These are phyloP conservation scores for Mycena vulgaris DNA, from an alignment of 768 basidiomycete genomes.

Conservation along the genomic window DNA sequence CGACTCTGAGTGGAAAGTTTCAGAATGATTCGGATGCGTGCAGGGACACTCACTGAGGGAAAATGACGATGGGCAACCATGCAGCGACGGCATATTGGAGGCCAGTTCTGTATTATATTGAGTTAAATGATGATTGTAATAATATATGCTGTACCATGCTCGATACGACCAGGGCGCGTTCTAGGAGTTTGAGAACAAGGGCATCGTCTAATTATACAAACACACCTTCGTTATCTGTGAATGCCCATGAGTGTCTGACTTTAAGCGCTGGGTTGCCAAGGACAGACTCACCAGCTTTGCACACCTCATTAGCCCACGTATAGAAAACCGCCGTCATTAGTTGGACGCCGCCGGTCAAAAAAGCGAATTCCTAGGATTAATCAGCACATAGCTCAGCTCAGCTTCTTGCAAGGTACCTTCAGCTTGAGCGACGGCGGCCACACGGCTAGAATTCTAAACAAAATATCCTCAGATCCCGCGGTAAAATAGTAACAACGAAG, in stretches of 20 bases:
- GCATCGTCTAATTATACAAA: not conserved
- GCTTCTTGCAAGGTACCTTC: conserved; percentile 27
- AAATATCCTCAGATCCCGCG: conserved; percentile 14
- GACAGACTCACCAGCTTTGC: conserved; percentile 24
- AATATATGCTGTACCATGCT: conserved; percentile 32
- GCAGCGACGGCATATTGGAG: conserved; percentile 45
- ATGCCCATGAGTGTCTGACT: not conserved
- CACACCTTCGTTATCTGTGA: conserved; percentile 42
- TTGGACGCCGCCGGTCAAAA: conserved; percentile 44
- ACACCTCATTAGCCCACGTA: conserved; percentile 45
- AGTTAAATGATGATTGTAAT: not conserved
- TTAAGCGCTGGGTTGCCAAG: not conserved
- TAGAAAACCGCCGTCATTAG: conserved; percentile 47
- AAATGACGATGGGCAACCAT: conserved; percentile 47
- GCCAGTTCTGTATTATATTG: conserved; percentile 35
- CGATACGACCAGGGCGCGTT: conserved; percentile 44
- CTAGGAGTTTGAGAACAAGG: conserved; percentile 13
- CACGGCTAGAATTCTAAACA: conserved; percentile 41
- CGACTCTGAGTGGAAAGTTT: conserved; percentile 6
- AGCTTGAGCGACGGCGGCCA: conserved; percentile 42
- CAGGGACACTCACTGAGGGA: conserved; percentile 45
- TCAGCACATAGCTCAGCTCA: not conserved
- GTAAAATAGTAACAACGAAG: not conserved
- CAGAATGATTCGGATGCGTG: not conserved
- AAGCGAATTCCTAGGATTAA: conserved; percentile 37